Conservation (phyloP, 2,329 filamentous ascomycete species). For the Pseudocercospora cruenta region DNA sequence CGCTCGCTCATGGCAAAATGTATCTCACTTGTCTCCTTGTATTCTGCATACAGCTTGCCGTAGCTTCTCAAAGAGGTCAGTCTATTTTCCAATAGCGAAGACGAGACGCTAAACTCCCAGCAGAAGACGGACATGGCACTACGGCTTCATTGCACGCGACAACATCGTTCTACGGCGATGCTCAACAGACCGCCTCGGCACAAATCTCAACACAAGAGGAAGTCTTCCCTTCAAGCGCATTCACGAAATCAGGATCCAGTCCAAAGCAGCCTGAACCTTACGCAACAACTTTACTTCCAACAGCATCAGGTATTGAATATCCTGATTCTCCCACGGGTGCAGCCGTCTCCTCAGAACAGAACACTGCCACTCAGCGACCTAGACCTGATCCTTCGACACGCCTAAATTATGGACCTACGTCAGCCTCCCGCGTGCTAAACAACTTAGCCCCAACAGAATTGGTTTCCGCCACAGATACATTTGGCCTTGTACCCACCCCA, state of each 20-base stretch:
- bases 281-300: background rate
- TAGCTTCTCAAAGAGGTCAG: background rate
- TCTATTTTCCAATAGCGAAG: background rate
- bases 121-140: background rate
- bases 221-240: background rate
- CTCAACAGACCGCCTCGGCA: background rate
- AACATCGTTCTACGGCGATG: background rate
- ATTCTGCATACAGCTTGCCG: background rate
- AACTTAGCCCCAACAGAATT: conserved; percentile 16
- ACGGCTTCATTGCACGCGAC: background rate
- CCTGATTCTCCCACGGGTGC: background rate
- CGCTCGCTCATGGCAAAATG: conserved; percentile 2
- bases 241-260: background rate
- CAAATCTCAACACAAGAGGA: background rate
- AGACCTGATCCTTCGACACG: conserved; percentile 7
- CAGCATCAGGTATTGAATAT: background rate
- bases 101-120: background rate
- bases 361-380: conserved; percentile 1
- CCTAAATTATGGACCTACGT: conserved; percentile 16
- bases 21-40: background rate
- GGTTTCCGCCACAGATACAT: conserved; percentile 20
- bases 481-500: conserved; percentile 14
- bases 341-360: conserved; percentile 1
- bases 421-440: conserved; percentile 17
- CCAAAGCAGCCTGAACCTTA: background rate